Conservation (phyloP, 2,329 filamentous ascomycete species). For the Sporothrix inflata region DNA sequence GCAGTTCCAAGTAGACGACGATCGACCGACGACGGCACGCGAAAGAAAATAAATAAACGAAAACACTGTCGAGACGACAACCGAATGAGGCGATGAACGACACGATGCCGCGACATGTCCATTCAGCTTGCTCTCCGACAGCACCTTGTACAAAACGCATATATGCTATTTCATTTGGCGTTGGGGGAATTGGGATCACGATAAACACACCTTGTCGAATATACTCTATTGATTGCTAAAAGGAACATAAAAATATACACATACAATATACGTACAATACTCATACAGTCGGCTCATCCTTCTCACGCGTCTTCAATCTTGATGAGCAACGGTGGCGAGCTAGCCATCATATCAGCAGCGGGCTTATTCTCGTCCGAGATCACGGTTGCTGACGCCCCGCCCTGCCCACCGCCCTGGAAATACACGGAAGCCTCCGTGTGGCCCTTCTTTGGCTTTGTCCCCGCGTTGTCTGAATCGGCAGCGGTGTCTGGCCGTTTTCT, state of each 20-base stretch:
- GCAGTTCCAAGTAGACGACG: conserved; percentile 48
- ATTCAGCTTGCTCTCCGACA: not conserved
- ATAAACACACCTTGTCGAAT: conserved; percentile 23
- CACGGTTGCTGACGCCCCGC: too few relatives aligned
- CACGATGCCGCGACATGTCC: not conserved
- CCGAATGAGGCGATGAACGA: not conserved
- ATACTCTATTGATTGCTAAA: conserved; percentile 8
- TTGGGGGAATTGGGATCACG: conserved; percentile 25
- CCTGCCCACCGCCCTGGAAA: not conserved
- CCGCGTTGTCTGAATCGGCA: too few relatives aligned
- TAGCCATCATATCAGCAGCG: not conserved
- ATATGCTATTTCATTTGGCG: conserved; percentile 25
- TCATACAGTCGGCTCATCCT: not conserved
- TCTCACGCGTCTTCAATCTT: conserved; percentile 20
- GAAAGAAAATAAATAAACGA: not conserved
- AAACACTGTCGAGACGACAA: not conserved
- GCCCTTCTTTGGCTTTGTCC: not conserved
- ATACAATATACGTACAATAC: not conserved
- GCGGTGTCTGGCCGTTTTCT: not conserved
- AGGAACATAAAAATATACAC: not conserved
- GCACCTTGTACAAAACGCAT: conserved; percentile 26
- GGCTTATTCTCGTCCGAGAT: not conserved
- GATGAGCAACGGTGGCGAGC: conserved; percentile 13
- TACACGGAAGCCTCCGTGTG: conserved; percentile 24
- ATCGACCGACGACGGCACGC: not conserved